Evolutionary conservation across 768 basidiomycete species (phyloP).

Genomic region (Chalciporus pseudorubinellus): DNA sequence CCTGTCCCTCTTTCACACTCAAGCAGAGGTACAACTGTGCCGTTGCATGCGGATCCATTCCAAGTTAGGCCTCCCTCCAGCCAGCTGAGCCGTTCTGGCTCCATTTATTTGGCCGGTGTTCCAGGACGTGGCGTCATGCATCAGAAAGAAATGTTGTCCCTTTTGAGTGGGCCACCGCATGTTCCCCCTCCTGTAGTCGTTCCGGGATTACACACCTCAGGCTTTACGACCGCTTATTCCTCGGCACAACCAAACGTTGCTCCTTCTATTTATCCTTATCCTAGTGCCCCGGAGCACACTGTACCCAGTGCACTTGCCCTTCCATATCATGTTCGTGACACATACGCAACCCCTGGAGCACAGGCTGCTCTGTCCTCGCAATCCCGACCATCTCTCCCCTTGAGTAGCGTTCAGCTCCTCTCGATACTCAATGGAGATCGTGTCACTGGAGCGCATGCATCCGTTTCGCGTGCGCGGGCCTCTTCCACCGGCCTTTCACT

Average conservation of each 20-base stretch:
- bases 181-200: constrained; percentile 4
- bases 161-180: constrained; percentile 4
- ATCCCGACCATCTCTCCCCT: constrained; percentile 17
- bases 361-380: constrained; percentile 12
- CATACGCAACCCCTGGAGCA: constrained; percentile 10
- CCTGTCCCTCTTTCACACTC: constrained; percentile 7
- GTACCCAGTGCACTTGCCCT: constrained; percentile 6
- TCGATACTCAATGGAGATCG: constrained; percentile 36
- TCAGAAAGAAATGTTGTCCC: constrained; percentile 16
- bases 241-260: constrained; percentile 7
- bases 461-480: constrained; percentile 8
- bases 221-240: constrained; percentile 19
- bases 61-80: constrained; percentile 50
- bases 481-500: constrained; percentile 13
- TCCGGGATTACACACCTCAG: constrained; percentile 14
- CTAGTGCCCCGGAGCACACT: constrained; percentile 8
- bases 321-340: constrained; percentile 11
- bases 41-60: constrained; percentile 30
- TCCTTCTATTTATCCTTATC: constrained; percentile 16
- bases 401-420: constrained; percentile 31
- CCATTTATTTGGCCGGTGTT: constrained; percentile 12
- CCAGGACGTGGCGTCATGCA: constrained; percentile 8
- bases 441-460: constrained; percentile 6
- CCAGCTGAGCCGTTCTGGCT: constrained; percentile 38
- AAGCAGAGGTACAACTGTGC: constrained; percentile 5